These are phyloP conservation scores for Discostella stelligeroides DNA, from an alignment of 108 stramenopile genomes.

Conservation along the genomic window DNA sequence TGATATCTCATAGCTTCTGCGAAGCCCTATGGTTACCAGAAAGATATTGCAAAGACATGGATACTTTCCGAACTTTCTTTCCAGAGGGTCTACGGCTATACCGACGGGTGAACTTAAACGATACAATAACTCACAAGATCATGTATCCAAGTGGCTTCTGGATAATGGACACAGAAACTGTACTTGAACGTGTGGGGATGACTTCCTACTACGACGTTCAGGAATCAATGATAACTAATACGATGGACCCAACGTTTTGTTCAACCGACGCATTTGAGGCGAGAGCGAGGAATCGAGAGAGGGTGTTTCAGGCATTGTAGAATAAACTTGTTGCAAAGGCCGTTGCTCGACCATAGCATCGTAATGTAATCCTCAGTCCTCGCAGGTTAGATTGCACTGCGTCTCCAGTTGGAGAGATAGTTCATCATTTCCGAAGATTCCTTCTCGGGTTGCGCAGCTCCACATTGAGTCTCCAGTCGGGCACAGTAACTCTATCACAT, in stretches of 20 bases:
- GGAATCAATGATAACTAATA: background rate
- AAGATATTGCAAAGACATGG: conserved; percentile 8
- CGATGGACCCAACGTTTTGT: conserved; percentile 7
- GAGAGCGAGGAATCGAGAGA: background rate
- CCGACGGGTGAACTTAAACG: conserved; percentile 9
- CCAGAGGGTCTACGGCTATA: conserved; percentile 7
- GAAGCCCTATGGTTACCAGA: conserved; percentile 1
- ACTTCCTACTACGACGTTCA: background rate
- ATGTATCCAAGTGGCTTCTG: background rate
- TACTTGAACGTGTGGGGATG: no score
- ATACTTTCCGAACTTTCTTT: conserved; percentile 7
- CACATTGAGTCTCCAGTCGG: conserved; percentile 34
- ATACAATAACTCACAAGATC: conserved; percentile 12
- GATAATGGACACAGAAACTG: background rate
- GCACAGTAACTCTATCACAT: conserved; percentile 18
- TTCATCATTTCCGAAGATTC: conserved; percentile 3
- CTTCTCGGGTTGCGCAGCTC: conserved; percentile 8
- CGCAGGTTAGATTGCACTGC: background rate
- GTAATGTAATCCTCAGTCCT: no score
- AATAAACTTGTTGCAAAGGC: no score
- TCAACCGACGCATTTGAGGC: background rate
- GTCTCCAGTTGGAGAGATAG: conserved; percentile 27
- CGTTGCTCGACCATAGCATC: no score
- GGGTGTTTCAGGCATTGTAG: no score
- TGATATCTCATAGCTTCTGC: background rate